Evolutionary conservation across 2,329 filamentous ascomycete species (phyloP), one percentile per base, ranked within the genome.

Genomic region (Penicillium crustosum): DNA sequence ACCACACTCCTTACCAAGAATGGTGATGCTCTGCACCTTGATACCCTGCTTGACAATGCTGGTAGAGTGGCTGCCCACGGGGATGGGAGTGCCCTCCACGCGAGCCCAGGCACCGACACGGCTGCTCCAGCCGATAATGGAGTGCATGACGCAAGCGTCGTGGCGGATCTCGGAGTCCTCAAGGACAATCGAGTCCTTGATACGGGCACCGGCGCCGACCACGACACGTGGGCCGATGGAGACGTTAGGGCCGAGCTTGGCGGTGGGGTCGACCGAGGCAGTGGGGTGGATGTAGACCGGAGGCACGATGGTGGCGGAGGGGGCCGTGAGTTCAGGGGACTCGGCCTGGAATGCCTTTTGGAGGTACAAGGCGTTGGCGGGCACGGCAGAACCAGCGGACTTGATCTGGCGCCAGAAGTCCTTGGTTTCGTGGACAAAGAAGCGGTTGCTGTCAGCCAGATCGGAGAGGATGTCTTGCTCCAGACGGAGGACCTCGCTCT

Each of bases 381-480:
- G 94, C 29, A 99, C 92, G 49, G 94, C 94, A 6, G 93, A 97
- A 59, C 94, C 94, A 59, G 94, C 94, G 2, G 94, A 97, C 85
- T 99, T 99, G 85, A 99, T 97, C 82, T 99, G 94, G 68, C 94
- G 91, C 94, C 94, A 99, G 78, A 99, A 99, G 76, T 97, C 94
- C 81, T 95, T 96, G 65, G 93, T 97, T 81, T 99, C 94, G 76
- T 96, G 90, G 33, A 97, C 94, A 78, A 92, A 97, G 82, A 99
- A 99, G 76, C 94, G 91, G 79, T 96, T 94, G 84, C 86, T 96
- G 78, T 97, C 94, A 61, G 94, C 93, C 70, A 97, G 87, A 71
- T 97, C 93, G 51, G 92, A 89, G 59, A 99, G 84, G 52, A 97
- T 96, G 74, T 99, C 94, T 79, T 97, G 94, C 80, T 99, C 94